These are phyloP conservation scores for Xylariales sp. DNA, from an alignment of 2,329 filamentous ascomycete species.

Conservation along the genomic window DNA sequence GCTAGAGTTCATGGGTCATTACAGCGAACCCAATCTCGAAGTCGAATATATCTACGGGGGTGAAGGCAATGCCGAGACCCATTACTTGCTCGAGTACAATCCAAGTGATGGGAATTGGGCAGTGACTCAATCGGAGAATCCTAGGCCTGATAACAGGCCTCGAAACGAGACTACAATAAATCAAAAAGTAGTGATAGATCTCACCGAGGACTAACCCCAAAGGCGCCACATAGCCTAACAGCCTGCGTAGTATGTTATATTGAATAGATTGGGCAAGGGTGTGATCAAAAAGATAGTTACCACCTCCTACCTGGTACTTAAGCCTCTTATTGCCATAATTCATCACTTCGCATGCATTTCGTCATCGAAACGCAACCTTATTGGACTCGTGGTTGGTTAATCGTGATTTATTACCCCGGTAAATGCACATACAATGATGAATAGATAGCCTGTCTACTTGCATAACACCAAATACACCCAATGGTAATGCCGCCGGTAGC, in stretches of 20 bases:
- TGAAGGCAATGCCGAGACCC: conserved; percentile 20
- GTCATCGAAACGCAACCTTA: no score
- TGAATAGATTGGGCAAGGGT: not conserved
- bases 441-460: conserved; percentile 10
- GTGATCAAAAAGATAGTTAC: not conserved
- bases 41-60: conserved; percentile 40
- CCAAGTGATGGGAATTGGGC: conserved; percentile 47
- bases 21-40: conserved; percentile 56
- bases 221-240: not conserved
- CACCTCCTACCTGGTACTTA: no score
- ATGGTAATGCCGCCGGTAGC: not conserved
- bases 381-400: no score
- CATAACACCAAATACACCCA: conserved; percentile 17
- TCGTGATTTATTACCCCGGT: conserved; percentile 5
- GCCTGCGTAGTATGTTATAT: not conserved
- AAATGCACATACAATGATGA: conserved; percentile 7
- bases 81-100: conserved; percentile 48
- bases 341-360: not conserved
- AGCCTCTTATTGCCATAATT: not conserved
- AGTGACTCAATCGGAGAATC: conserved; percentile 10
- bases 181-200: conserved; percentile 24
- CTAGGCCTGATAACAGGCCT: not conserved
- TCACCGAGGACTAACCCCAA: conserved; percentile 4
- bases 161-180: not conserved
- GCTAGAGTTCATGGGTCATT: conserved; percentile 61